These are phyloP conservation scores for Glonium stellatum DNA, from an alignment of 495 filamentous ascomycete genomes.

Conservation along the genomic window DNA sequence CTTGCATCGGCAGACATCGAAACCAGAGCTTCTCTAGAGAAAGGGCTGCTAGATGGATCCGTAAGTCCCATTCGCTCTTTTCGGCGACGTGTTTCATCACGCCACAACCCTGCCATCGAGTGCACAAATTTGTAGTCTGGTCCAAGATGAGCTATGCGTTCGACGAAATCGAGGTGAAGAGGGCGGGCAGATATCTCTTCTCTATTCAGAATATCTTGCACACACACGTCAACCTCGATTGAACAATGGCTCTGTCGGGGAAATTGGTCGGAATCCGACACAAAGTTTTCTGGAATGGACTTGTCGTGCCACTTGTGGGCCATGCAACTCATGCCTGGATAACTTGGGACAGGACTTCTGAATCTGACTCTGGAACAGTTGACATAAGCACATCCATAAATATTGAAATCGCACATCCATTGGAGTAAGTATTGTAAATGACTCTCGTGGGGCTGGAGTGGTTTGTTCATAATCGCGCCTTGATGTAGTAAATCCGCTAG, in stretches of 20 bases:
- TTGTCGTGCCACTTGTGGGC: constrained; percentile 73
- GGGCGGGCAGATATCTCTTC: constrained; percentile 60
- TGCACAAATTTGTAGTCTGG: constrained; percentile 74
- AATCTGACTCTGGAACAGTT: constrained; percentile 62
- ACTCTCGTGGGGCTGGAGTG: constrained; percentile 86
- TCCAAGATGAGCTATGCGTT: constrained; percentile 56
- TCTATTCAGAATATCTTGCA: constrained; percentile 83
- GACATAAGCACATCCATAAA: constrained; percentile 89
- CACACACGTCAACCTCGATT: constrained; percentile 81
- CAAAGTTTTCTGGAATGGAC: constrained; percentile 49
- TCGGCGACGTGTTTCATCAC: constrained; percentile 76
- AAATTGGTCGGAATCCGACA: constrained; percentile 54
- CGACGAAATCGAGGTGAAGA: constrained; percentile 83
- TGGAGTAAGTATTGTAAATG: constrained; percentile 87
- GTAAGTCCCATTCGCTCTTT: constrained; percentile 58
- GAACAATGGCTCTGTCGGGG: constrained; percentile 79
- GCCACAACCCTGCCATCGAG: constrained; percentile 92
- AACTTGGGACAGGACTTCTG: constrained; percentile 66
- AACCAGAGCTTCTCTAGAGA: constrained; percentile 68
- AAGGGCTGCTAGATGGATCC: constrained; percentile 62
- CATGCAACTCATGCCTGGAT: constrained; percentile 48
- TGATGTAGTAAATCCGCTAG: constrained; percentile 79
- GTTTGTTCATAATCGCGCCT: constrained; percentile 72
- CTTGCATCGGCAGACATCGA: constrained; percentile 80
- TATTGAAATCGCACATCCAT: constrained; percentile 97